Evolutionary conservation across 169 alveolate genomes (phyloP).

Genomic region (Plasmodium sp.): DNA sequence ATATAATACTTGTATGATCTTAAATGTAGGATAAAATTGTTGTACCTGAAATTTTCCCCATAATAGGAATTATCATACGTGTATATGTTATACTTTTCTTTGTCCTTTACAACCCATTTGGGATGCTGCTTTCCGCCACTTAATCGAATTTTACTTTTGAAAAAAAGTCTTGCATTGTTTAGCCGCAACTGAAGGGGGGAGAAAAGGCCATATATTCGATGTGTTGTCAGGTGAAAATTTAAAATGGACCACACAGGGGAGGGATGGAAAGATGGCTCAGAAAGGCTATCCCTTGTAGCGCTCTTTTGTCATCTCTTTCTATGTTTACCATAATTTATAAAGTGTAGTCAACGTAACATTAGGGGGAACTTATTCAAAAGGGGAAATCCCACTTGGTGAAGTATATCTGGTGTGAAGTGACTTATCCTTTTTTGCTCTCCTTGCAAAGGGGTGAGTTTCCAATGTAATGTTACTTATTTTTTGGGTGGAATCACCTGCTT

Average conservation of each 20-base stretch:
- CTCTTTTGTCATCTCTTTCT: background rate
- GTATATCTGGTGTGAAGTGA: background rate
- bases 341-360: background rate
- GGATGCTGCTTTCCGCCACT: conserved; percentile 76
- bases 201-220: background rate
- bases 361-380: background rate
- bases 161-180: conserved; percentile 73
- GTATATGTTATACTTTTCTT: conserved; percentile 62
- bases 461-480: background rate
- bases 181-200: conserved; percentile 55
- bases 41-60: conserved; percentile 72
- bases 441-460: background rate
- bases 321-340: conserved; percentile 29
- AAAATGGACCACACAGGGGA: background rate
- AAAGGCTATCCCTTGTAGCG: background rate
- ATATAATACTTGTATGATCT: conserved; percentile 75
- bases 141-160: conserved; percentile 66
- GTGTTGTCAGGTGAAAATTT: background rate
- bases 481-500: background rate
- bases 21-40: conserved; percentile 60
- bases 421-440: background rate
- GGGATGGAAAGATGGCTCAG: background rate
- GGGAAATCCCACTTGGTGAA: background rate
- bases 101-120: conserved; percentile 74
- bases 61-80: conserved; percentile 72